These are phyloP conservation scores for Mrakia hoshinonis DNA, from an alignment of 768 basidiomycete genomes.

Conservation along the genomic window DNA sequence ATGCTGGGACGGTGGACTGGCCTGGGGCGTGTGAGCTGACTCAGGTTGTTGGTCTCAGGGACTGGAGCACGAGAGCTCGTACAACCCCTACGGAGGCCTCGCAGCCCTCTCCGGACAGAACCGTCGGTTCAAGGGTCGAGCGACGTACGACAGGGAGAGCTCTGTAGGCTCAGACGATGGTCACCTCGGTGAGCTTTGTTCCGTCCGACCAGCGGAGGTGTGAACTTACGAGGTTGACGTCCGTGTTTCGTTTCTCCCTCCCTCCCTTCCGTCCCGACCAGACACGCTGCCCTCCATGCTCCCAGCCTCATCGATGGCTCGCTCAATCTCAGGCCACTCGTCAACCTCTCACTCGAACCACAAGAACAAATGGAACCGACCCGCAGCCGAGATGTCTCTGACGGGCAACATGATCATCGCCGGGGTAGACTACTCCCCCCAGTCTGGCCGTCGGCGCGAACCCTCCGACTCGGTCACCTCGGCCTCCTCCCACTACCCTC, in stretches of 20 bases:
- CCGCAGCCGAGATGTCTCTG: slow-evolving; percentile 19
- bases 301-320: not conserved
- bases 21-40: not conserved
- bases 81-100: not conserved
- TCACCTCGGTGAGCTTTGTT: not conserved
- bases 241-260: not conserved
- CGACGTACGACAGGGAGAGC: not conserved
- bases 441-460: not conserved
- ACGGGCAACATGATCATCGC: no score
- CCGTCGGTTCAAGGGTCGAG: slow-evolving; percentile 1
- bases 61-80: not conserved
- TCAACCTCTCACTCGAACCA: not conserved
- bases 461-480: slow-evolving; percentile 5
- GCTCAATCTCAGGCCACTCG: slow-evolving; percentile 12
- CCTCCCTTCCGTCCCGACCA: not conserved
- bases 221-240: not conserved
- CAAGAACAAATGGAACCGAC: slow-evolving; percentile 7
- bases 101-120: not conserved
- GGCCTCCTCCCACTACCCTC: slow-evolving; percentile 17
- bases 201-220: not conserved
- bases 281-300: slow-evolving; percentile 10
- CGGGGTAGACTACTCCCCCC: not conserved
- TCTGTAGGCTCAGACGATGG: not conserved
- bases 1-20: no score
- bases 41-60: not conserved